Conservation (phyloP, 345 rosid genomes). For the Camelina laxa region DNA sequence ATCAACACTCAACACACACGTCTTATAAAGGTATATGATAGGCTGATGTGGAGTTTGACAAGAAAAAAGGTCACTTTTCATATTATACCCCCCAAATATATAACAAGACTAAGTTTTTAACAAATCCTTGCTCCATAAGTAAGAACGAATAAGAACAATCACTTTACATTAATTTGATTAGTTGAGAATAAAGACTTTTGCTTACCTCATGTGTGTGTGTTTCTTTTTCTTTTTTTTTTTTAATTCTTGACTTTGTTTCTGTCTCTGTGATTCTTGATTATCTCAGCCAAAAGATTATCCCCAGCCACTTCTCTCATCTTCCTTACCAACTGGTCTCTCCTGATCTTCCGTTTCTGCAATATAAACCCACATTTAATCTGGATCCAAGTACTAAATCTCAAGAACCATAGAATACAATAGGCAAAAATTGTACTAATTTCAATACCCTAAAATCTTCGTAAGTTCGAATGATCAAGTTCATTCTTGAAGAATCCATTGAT, state of each 20-base stretch:
- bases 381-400: neutral
- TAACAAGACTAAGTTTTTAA: neutral
- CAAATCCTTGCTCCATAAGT: constrained; percentile 43
- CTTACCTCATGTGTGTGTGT: neutral
- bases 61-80: constrained; percentile 12
- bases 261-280: constrained; percentile 40
- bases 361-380: constrained; percentile 3
- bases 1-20: constrained; percentile 38
- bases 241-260: constrained; percentile 31
- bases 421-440: neutral
- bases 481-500: constrained; percentile 49
- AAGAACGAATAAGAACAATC: constrained; percentile 40
- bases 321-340: constrained; percentile 39
- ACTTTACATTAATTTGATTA: constrained; percentile 38
- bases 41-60: constrained; percentile 29
- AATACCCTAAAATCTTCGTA: constrained; percentile 55
- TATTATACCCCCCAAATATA: neutral
- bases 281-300: constrained; percentile 39
- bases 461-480: constrained; percentile 51
- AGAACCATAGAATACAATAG: neutral
- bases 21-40: constrained; percentile 32
- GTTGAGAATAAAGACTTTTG: constrained; percentile 16
- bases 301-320: constrained; percentile 47
- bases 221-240: neutral
- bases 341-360: constrained; percentile 41